Conservation (phyloP, 2,329 filamentous ascomycete species). For the Lachnellula suecica region DNA sequence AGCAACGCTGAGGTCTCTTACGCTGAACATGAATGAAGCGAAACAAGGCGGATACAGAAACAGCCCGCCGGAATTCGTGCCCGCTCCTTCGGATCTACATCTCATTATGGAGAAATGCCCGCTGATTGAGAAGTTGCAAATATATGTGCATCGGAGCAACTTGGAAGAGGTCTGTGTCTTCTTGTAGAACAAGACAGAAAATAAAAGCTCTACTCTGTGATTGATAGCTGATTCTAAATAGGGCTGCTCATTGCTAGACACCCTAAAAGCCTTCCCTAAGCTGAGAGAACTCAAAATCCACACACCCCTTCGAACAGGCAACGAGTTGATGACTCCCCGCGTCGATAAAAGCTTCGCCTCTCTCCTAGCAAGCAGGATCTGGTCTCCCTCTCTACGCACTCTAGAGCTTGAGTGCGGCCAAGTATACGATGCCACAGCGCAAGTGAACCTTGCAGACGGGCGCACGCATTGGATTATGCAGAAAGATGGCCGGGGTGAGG, state of each 20-base stretch:
- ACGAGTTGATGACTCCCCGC: neutral
- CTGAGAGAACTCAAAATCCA: neutral
- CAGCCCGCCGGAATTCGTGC: too few species aligned
- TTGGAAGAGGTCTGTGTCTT: neutral
- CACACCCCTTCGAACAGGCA: neutral
- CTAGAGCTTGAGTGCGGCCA: neutral
- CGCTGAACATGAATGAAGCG: neutral
- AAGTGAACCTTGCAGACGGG: neutral
- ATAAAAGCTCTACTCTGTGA: too few species aligned
- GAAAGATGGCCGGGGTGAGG: neutral
- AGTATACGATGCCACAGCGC: neutral
- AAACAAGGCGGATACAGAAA: neutral
- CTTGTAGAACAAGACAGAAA: too few species aligned
- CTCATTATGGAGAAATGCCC: neutral
- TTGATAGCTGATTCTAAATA: too few species aligned
- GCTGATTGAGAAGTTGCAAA: neutral
- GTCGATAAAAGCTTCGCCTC: neutral
- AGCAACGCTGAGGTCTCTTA: neutral
- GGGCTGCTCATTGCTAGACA: neutral
- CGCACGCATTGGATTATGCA: neutral
- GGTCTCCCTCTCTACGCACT: neutral
- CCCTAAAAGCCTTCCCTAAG: neutral
- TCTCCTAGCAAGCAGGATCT: neutral
- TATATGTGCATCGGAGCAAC: neutral
- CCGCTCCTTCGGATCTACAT: neutral